These are phyloP conservation scores for Ophiostoma quercus DNA, from an alignment of 2,329 filamentous ascomycete genomes.

Conservation along the genomic window DNA sequence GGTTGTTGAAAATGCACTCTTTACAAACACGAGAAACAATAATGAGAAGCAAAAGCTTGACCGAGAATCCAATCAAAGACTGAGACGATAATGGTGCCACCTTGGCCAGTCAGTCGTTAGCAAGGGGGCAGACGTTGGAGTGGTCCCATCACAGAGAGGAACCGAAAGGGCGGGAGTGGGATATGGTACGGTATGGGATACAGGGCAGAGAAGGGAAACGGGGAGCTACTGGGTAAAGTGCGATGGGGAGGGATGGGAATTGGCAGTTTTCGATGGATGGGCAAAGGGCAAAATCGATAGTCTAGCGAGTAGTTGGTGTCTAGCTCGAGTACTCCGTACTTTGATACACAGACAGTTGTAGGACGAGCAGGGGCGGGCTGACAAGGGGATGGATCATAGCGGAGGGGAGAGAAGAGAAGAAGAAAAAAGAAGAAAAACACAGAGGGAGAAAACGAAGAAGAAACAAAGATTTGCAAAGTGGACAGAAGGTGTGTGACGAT, in stretches of 20 bases:
- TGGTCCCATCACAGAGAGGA: not conserved
- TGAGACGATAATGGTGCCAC: not conserved
- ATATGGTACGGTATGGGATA: not conserved
- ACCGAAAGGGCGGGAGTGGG: conserved; percentile 1
- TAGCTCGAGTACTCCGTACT: not conserved
- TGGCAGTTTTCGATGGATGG: conserved; percentile 9
- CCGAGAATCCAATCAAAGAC: not conserved
- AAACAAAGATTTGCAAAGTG: not conserved
- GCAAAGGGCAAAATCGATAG: conserved; percentile 5
- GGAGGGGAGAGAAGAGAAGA: not conserved
- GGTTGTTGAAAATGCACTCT: no score
- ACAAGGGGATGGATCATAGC: conserved; percentile 5
- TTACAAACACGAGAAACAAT: not conserved
- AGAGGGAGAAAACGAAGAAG: not conserved
- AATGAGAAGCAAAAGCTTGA: not conserved
- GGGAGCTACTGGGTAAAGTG: not conserved
- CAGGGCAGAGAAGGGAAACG: conserved; percentile 8
- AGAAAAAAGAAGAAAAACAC: not conserved
- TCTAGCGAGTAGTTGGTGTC: not conserved
- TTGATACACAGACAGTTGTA: not conserved
- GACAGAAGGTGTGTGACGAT: not conserved
- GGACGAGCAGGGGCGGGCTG: not conserved
- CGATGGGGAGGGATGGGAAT: conserved; percentile 9
- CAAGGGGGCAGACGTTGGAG: not conserved
- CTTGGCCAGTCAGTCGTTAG: not conserved